Evolutionary conservation across 1,284 basidiomycete species (phyloP), one percentile per base, ranked within the genome.

Genomic region (Irpex sp.): DNA sequence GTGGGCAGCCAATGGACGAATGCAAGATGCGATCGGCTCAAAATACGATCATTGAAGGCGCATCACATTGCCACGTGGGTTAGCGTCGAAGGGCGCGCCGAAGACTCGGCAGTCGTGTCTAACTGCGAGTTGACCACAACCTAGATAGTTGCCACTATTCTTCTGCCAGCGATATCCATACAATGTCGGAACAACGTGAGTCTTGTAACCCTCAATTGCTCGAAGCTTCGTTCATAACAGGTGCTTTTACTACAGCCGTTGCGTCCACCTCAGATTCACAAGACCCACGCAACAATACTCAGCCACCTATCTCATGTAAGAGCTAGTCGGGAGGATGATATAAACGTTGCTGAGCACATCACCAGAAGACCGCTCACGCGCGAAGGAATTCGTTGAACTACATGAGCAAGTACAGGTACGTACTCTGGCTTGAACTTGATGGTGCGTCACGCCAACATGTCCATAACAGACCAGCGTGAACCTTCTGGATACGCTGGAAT

Each of bases 401-500:
- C 91, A 94, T 75, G 88, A 92, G 64, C 92, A 95, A 78, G 90
- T 95, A 51, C 79, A 86, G 71, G 86, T 84, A 59, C 50, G 70
- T 55, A 31, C 47, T 53, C 19, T 6, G 35, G 13, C 59, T 51
- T 53, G 65, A 62, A 59, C 58, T 63, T 26, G 15, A 47, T 8
- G 19, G 49, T 51, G 43, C 51, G 8, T 51, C 64, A 35, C 61
- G 58, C n/a, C 11, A 33, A 57, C 56, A 51, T 62, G 61, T 63
- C 60, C 5, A 33, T 39, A 57, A 62, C 56, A 94, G 92, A 86
- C 88, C 54, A 92, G 92, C 72, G 79, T 89, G 57, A 80, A 83
- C 67, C 81, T 98, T 49, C 80, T 98, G 55, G 88, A 92, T 67
- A 93, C 93, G 0, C 83, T 99, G 3, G 90, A 96, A 68, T 82